Evolutionary conservation across 129 eudicot species (phyloP).

Genomic region (Flaveria trinervia): DNA sequence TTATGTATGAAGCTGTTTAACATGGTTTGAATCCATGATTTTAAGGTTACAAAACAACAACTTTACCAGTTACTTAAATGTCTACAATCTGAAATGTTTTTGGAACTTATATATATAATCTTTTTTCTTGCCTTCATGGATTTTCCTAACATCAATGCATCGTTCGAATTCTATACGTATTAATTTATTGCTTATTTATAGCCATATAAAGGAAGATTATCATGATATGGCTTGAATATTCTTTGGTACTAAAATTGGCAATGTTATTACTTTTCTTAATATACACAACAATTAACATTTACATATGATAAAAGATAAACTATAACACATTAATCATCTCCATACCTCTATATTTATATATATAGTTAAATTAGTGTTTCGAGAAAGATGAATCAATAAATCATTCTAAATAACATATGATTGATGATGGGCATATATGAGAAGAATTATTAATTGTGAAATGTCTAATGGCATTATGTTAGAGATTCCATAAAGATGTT

Average conservation of each 20-base stretch:
- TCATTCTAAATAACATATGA: background rate
- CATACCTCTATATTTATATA: too few relatives aligned
- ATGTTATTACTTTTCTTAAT: too few relatives aligned
- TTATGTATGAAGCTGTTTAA: too few relatives aligned
- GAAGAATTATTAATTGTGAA: background rate
- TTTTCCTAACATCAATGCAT: background rate
- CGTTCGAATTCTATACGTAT: background rate
- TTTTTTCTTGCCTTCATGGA: background rate
- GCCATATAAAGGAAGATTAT: background rate
- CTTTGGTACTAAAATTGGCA: background rate
- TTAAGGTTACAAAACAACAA: too few relatives aligned
- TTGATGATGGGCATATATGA: background rate
- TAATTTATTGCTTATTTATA: background rate
- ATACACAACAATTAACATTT: too few relatives aligned
- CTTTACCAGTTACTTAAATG: too few relatives aligned
- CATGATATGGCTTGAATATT: background rate
- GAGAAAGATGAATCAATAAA: background rate
- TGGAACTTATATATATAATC: background rate
- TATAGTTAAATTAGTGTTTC: background rate
- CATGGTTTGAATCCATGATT: too few relatives aligned
- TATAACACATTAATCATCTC: too few relatives aligned
- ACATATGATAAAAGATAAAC: too few relatives aligned
- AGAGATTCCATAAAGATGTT: background rate
- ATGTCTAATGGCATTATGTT: background rate
- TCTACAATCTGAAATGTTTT: background rate